phyloP scores from a whole-genome alignment of 164 flowering plant genomes.

The Vitis riparia region DNA sequence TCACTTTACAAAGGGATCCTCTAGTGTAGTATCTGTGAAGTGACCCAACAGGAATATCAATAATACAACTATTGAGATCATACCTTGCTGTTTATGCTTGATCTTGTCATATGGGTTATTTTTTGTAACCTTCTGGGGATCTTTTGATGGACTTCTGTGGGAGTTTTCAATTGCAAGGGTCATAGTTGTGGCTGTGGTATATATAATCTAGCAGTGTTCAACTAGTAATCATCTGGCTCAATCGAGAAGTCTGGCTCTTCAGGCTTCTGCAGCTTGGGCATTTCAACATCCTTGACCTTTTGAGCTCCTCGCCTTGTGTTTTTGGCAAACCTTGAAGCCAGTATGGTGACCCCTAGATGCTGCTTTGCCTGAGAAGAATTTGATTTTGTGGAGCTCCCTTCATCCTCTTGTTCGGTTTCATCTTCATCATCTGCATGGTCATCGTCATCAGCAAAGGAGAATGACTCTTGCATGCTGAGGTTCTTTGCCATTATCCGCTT shows the following conservation, averaged over 20 bases:
- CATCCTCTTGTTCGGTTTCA: conserved; percentile 23
- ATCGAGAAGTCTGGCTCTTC: conserved; percentile 65
- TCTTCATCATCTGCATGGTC: conserved; percentile 14
- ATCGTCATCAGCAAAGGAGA: conserved; percentile 10
- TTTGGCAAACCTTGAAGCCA: conserved; percentile 60
- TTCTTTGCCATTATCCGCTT: conserved; percentile 37
- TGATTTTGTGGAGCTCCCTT: not conserved
- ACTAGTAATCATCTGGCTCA: conserved; percentile 40
- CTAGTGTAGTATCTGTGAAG: too few relatives aligned
- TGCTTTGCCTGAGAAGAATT: conserved; percentile 29
- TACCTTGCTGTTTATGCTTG: not conserved
- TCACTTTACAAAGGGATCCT: too few relatives aligned
- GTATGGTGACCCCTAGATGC: conserved; percentile 41
- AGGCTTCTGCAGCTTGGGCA: conserved; percentile 57
- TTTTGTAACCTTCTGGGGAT: not conserved
- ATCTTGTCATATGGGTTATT: not conserved
- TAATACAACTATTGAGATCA: not conserved
- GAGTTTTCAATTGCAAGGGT: not conserved
- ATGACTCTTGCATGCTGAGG: conserved; percentile 46
- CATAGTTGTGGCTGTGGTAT: not conserved
- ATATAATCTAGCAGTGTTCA: not conserved
- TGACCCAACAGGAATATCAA: too few relatives aligned
- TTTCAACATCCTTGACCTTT: conserved; percentile 36
- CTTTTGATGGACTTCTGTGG: not conserved
- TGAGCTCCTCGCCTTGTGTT: conserved; percentile 53